Conservation (phyloP, 2,329 filamentous ascomycete species). For the Phoma sp. region DNA sequence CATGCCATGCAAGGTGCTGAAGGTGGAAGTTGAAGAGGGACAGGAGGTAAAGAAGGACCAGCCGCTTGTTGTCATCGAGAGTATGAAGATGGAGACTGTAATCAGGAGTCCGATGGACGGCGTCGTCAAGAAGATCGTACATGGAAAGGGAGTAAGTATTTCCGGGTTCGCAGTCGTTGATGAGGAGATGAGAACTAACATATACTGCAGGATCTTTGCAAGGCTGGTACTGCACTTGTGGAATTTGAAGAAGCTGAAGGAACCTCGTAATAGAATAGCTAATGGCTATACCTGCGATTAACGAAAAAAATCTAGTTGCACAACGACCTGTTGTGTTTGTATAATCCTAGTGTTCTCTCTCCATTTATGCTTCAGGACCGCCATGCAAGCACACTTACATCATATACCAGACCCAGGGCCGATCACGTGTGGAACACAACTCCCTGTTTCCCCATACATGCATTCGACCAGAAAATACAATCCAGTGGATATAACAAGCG, state of each 20-base stretch:
- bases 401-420: too few relatives aligned
- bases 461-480: too few relatives aligned
- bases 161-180: neutral
- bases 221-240: conserved; percentile 55
- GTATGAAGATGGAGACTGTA: conserved; percentile 65
- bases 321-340: neutral
- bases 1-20: conserved; percentile 96
- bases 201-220: conserved; percentile 43
- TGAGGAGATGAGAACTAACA: conserved; percentile 15
- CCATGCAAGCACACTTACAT: too few relatives aligned
- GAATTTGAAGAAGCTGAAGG: conserved; percentile 36
- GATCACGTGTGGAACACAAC: too few relatives aligned
- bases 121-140: conserved; percentile 57
- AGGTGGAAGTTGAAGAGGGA: conserved; percentile 86
- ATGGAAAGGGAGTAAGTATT: conserved; percentile 54
- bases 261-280: neutral
- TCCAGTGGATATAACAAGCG: too few relatives aligned
- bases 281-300: too few relatives aligned
- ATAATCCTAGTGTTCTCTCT: too few relatives aligned
- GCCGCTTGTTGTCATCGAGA: conserved; percentile 75
- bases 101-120: conserved; percentile 60
- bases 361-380: too few relatives aligned
- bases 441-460: too few relatives aligned
- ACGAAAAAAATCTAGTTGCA: neutral
- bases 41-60: conserved; percentile 85